Base-by-base conservation (phyloP, 805 yeast species). In the Ogataea henricii region DNA sequence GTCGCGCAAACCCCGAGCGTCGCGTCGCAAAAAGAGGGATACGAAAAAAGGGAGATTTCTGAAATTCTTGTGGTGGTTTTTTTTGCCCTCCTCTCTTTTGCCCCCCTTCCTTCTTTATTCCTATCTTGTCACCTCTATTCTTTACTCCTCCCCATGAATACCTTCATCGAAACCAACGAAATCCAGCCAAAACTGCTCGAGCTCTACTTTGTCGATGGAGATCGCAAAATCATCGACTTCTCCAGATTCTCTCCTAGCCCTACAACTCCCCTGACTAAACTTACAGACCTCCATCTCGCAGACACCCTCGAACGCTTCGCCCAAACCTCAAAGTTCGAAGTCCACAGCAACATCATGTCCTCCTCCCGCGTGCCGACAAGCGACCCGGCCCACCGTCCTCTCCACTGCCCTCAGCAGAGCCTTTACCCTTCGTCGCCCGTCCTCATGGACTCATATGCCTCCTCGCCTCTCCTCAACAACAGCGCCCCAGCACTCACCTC, bases 321-420 rank as follows among this genome's bases (percentile, higher is more conserved):
- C 21, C 43, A 42, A 26, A 35, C 40, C 25, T 45, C 55, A 10
- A 54, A 51, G 21, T 54, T 54, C 26, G 47, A 51, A 21, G 38
- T 29, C 23, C 27, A 45, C 33, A 37, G 21, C 10, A 46, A 36
- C 32, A 16, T 54, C 14, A 30, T 49, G 20, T 41, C 52, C 3
- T 47, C 53, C 6, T 41, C 41, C 12, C 44, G 45, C 14, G 21
- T 47, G 6, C 43, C 48, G 12, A 37, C 50, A 6, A 49, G 52
- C 17, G 55, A 51, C 16, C 9, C 42, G 2, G 13, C n/a, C 2
- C 42, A 30, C 7, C 6, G 18, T 16, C 4, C 34, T 17, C 3
- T 8, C 16, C n/a, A 4, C 9, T 16, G 16, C 34, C 16, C 34
- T 3, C 16, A 14, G 8, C 6, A 22, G 21, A 7, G 6, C 20